These are phyloP conservation scores for Areca catechu DNA, from an alignment of 176 grass and related monocot species.

Conservation along the genomic window DNA sequence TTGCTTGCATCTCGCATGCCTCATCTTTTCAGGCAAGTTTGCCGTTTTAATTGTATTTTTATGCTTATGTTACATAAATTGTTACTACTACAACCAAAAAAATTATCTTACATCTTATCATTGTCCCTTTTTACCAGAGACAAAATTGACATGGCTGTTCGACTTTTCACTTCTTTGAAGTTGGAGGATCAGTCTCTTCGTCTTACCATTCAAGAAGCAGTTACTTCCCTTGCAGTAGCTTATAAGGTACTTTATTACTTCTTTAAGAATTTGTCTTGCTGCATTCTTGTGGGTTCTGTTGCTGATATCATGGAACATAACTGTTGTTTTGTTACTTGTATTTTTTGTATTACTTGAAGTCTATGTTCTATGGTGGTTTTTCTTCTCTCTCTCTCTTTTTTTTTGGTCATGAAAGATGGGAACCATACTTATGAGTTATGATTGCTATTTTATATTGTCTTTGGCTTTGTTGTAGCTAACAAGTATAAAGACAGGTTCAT, in stretches of 20 bases:
- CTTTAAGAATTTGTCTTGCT: too few relatives aligned
- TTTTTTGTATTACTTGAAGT: too few relatives aligned
- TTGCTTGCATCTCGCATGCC: slow-evolving; percentile 89
- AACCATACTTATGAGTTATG: too few relatives aligned
- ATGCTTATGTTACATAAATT: slow-evolving; percentile 11
- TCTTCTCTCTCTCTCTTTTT: too few relatives aligned
- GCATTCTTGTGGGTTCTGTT: too few relatives aligned
- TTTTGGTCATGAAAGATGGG: too few relatives aligned
- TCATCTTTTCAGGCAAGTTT: slow-evolving; percentile 79
- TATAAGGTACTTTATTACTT: slow-evolving; percentile 52
- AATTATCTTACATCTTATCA: not conserved
- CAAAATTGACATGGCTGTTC: slow-evolving; percentile 87
- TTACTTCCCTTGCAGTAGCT: slow-evolving; percentile 69
- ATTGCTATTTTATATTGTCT: too few relatives aligned
- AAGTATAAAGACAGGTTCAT: too few relatives aligned
- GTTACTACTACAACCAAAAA: not conserved
- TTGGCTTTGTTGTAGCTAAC: too few relatives aligned
- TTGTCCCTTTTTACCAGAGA: slow-evolving; percentile 42
- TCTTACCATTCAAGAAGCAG: slow-evolving; percentile 72
- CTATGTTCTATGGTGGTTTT: too few relatives aligned
- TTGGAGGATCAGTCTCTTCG: slow-evolving; percentile 70
- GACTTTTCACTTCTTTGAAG: slow-evolving; percentile 82
- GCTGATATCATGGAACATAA: too few relatives aligned
- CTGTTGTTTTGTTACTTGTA: too few relatives aligned
- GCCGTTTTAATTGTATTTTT: not conserved